A percentile compares a stretch with the other conserved stretches of the same genome.
phyloP scores from a whole-genome alignment of 2,329 filamentous ascomycete genomes.

The Venturia asperata region DNA sequence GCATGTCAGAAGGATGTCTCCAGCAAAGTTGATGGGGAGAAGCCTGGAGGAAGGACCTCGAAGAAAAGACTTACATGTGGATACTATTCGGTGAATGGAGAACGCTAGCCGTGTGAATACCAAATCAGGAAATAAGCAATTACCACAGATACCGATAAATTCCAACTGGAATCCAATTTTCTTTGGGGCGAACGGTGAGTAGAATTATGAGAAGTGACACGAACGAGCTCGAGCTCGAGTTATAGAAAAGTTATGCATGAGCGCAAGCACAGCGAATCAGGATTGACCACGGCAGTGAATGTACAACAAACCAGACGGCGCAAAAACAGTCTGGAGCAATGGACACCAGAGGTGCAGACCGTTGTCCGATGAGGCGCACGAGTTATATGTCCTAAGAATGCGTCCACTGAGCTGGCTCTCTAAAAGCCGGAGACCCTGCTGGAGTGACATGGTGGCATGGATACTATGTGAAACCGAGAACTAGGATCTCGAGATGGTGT shows the following conservation, averaged over 20 bases:
- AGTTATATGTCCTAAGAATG: background rate
- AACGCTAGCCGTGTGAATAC: background rate
- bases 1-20: background rate
- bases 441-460: constrained; percentile 6
- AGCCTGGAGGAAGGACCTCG: background rate
- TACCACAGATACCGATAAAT: constrained; percentile 4
- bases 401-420: background rate
- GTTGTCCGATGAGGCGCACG: background rate
- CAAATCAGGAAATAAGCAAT: constrained; percentile 5
- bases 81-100: constrained; percentile 2
- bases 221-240: background rate
- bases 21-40: background rate
- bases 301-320: constrained; percentile 6
- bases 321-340: background rate
- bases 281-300: background rate
- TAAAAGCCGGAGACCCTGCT: background rate
- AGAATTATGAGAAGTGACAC: background rate
- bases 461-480: constrained; percentile 11
- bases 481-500: background rate
- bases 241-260: background rate
- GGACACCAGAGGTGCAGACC: background rate
- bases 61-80: constrained; percentile 10
- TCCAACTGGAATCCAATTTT: background rate
- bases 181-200: background rate
- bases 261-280: constrained; percentile 11